These are phyloP conservation scores for Termitomyces sp. DNA, from an alignment of 768 basidiomycete species.

Conservation along the genomic window DNA sequence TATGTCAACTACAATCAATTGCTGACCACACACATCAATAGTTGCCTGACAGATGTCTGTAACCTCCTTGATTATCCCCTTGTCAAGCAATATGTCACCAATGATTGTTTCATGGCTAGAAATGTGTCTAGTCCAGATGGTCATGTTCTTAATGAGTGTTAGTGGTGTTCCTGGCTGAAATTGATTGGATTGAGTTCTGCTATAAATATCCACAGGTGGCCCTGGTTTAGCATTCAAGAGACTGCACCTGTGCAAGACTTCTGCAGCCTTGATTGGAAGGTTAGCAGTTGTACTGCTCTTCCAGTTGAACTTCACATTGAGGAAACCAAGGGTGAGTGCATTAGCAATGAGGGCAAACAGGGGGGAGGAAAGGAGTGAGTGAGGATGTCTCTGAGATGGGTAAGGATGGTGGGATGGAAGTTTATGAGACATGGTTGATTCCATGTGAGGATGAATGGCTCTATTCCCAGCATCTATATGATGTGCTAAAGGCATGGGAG, in stretches of 20 bases:
- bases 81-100: slow-evolving; percentile 59
- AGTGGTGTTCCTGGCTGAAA: slow-evolving; percentile 59
- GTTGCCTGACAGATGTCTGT: slow-evolving; percentile 33
- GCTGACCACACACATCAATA: slow-evolving; percentile 14
- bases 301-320: slow-evolving; percentile 21
- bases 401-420: slow-evolving; percentile 18
- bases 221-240: slow-evolving; percentile 42
- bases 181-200: slow-evolving; percentile 50
- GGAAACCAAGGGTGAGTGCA: slow-evolving; percentile 20
- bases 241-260: slow-evolving; percentile 50
- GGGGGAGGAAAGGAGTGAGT: background rate
- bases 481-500: too few relatives aligned
- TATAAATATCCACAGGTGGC: slow-evolving; percentile 39
- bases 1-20: slow-evolving; percentile 44
- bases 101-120: slow-evolving; percentile 53
- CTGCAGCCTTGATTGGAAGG: slow-evolving; percentile 34
- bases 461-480: background rate
- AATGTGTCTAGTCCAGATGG: slow-evolving; percentile 72
- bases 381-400: background rate
- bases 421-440: slow-evolving; percentile 28
- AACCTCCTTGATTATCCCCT: slow-evolving; percentile 60
- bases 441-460: slow-evolving; percentile 8
- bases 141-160: slow-evolving; percentile 69
- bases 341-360: slow-evolving; percentile 5
- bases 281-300: slow-evolving; percentile 11